Evolutionary conservation across 352 stramenopile species (phyloP), one percentile per base, ranked within the genome.

Genomic region (Globisporangium echinulatum): DNA sequence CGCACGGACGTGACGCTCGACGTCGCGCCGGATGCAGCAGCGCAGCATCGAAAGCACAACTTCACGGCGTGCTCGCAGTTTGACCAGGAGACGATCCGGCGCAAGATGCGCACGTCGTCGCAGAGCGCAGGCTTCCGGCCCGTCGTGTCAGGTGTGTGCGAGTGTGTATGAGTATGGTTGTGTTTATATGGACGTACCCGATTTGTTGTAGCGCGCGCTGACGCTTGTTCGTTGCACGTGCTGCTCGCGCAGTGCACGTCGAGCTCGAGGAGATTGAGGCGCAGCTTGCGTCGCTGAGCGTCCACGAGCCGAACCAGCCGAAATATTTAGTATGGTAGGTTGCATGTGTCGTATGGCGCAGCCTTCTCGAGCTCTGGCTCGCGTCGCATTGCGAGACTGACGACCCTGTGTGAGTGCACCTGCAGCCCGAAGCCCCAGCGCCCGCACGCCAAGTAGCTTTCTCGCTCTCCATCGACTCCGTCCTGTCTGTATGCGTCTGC

Each of bases 1-100:
- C 81, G 85, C 46, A 90, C 74, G 8, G 82, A 94, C 69, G 85
- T 94, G 33, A 75, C 71, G 46, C 62, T 89, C 2, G 75, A 88
- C 49, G 53, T 70, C 8, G 72, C 84, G 38, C 64, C 61, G 0
- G 71, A 85, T 43, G 49, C 62, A 11, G 36, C 63, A 13, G 50
- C 54, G 19, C 72, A 44, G 7, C 40, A 40, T 61, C 74, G 63
- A 8, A 89, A 89, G 58, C 83, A 93, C 62, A 86, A 87, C n/a
- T 88, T 93, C 49, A 88, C 64, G 3, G 83, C 86, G 56, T 92
- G 83, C 56, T 89, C 83, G 38, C 66, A 72, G 38, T 68, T 79
- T 15, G 81, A 90, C 53, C 79, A 85, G 52, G 78, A 93, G 52
- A 71, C 70, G 4, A 87, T 92, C 62, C 81, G 79, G 50, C 77